Conservation (phyloP, 345 rosid genomes). For the Citrus mangshanensis region DNA sequence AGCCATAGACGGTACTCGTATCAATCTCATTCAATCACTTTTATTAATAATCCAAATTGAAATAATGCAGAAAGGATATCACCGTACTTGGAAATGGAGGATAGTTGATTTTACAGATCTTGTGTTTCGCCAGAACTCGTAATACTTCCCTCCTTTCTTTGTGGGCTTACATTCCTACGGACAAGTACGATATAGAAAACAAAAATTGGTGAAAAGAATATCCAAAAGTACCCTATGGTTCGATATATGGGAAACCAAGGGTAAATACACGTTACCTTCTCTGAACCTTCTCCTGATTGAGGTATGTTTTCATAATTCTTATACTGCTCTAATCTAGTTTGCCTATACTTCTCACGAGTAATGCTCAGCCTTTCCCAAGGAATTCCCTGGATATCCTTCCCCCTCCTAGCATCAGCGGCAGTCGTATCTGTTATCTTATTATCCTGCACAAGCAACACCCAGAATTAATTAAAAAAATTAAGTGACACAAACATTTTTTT, state of each 20-base stretch:
- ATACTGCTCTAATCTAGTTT: slow-evolving; percentile 57
- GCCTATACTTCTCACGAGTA: slow-evolving; percentile 47
- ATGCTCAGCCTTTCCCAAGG: slow-evolving; percentile 56
- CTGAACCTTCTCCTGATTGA: slow-evolving; percentile 47
- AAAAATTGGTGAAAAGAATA: not conserved
- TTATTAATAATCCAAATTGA: not conserved
- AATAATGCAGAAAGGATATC: not conserved
- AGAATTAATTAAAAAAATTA: not conserved
- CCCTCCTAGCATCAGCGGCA: slow-evolving; percentile 52
- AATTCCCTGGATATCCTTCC: slow-evolving; percentile 57
- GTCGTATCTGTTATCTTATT: slow-evolving; percentile 43
- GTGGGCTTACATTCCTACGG: slow-evolving; percentile 42
- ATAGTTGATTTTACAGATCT: slow-evolving; percentile 62
- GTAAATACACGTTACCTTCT: slow-evolving; percentile 32
- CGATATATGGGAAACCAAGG: not conserved
- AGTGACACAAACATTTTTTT: not conserved
- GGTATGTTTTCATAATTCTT: slow-evolving; percentile 59
- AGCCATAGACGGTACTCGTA: not conserved
- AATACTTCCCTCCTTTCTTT: slow-evolving; percentile 39
- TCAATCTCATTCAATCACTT: not conserved
- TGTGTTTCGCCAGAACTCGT: slow-evolving; percentile 50
- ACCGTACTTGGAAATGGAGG: slow-evolving; percentile 55
- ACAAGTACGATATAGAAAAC: not conserved
- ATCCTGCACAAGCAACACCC: slow-evolving; percentile 28
- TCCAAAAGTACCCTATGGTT: not conserved